A percentile compares a stretch with the other conserved stretches of the same genome.
These are phyloP conservation scores for Lactuca sativa DNA, from an alignment of 129 eudicot genomes.

Conservation along the genomic window DNA sequence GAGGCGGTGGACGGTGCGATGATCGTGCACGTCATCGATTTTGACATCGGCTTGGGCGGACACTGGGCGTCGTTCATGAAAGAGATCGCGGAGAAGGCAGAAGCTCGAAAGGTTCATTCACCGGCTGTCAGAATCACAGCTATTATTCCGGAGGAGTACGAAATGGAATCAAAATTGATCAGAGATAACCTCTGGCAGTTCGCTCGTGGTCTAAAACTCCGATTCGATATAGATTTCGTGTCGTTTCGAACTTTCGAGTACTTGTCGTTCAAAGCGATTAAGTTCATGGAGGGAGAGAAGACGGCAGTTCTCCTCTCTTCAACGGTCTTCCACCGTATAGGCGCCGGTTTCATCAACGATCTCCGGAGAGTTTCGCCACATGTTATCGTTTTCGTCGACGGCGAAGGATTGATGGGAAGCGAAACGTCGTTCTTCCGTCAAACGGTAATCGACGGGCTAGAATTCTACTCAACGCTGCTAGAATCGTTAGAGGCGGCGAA, in stretches of 20 bases:
- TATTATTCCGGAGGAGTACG: constrained; percentile 73
- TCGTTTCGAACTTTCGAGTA: constrained; percentile 60
- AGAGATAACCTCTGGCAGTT: constrained; percentile 75
- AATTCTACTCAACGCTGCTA: constrained; percentile 71
- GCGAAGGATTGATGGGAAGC: constrained; percentile 54
- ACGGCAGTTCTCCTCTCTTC: constrained; percentile 66
- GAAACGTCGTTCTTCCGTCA: constrained; percentile 67
- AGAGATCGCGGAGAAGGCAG: constrained; percentile 76
- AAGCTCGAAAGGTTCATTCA: constrained; percentile 30
- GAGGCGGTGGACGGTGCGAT: constrained; percentile 81
- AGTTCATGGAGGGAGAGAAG: constrained; percentile 73
- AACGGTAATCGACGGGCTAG: constrained; percentile 74
- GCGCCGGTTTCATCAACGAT: constrained; percentile 60
- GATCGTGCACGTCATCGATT: constrained; percentile 80
- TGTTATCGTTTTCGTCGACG: constrained; percentile 66
- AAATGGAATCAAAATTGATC: constrained; percentile 56
- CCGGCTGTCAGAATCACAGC: constrained; percentile 76
- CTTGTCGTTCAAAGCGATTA: constrained; percentile 61
- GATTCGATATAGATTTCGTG: constrained; percentile 71
- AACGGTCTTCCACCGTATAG: constrained; percentile 60
- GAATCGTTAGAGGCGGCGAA: constrained; percentile 84
- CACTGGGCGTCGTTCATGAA: constrained; percentile 91
- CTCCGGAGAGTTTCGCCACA: constrained; percentile 63
- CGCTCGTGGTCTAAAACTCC: constrained; percentile 64
- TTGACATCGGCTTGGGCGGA: constrained; percentile 84